A percentile compares a stretch with the other conserved stretches of the same genome.
Conservation (phyloP, 2,329 filamentous ascomycete genomes). For the Coniosporium tulheliwenetii region DNA sequence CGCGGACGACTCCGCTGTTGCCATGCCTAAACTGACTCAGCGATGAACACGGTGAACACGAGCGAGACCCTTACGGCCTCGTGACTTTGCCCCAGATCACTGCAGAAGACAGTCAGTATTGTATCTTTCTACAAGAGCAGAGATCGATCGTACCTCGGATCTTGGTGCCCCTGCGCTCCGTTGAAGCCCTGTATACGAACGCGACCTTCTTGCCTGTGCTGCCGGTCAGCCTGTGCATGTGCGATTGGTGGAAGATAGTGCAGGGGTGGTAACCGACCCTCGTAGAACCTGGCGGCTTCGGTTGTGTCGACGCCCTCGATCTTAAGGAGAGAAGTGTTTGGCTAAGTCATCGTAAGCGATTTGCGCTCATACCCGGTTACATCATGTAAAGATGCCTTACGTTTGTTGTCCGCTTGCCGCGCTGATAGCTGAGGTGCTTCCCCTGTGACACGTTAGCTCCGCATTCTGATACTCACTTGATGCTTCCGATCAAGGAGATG, state of each 20-base stretch:
- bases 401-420: constrained; percentile 82
- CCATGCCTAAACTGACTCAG: constrained; percentile 32
- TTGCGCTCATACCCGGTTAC: constrained; percentile 43
- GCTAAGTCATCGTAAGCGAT: constrained; percentile 8
- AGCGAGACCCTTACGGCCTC: constrained; percentile 48
- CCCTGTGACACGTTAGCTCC: constrained; percentile 37
- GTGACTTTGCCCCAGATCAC: constrained; percentile 99
- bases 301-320: constrained; percentile 95
- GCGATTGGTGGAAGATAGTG: background rate
- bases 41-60: no score
- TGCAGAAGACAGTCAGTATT: no score
- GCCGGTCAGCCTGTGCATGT: background rate
- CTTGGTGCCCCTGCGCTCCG: constrained; percentile 93
- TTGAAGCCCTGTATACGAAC: constrained; percentile 93
- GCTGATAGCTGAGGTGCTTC: constrained; percentile 96
- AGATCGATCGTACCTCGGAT: constrained; percentile 40
- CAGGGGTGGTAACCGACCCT: background rate
- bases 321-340: constrained; percentile 53
- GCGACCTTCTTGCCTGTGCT: constrained; percentile 95
- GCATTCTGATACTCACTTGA: no score
- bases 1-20: constrained; percentile 95
- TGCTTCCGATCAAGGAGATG: no score
- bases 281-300: constrained; percentile 61
- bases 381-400: constrained; percentile 24
- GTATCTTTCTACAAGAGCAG: no score